These are phyloP conservation scores for Sutorius eximius DNA, from an alignment of 1,284 basidiomycete genomes.

Conservation along the genomic window DNA sequence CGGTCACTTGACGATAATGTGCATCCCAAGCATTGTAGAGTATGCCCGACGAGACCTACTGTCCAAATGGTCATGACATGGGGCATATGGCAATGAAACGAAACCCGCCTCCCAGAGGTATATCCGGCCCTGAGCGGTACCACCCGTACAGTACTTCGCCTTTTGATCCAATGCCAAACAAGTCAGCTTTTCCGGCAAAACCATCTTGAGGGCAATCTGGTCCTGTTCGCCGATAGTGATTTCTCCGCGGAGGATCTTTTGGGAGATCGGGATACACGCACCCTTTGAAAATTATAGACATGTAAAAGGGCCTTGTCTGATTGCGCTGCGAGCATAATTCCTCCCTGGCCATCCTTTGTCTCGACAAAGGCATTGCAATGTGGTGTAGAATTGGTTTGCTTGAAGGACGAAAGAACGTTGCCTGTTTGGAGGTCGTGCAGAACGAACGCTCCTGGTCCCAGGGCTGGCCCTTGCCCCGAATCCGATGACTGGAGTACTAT, in stretches of 20 bases:
- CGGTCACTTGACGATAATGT: conserved; percentile 88
- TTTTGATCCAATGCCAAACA: conserved; percentile 75
- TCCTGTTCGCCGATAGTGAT: conserved; percentile 53
- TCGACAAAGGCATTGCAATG: conserved; percentile 64
- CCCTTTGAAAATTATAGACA: conserved; percentile 84
- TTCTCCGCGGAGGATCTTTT: neutral
- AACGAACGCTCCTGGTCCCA: conserved; percentile 58
- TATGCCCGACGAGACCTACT: conserved; percentile 84
- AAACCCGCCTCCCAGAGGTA: conserved; percentile 86
- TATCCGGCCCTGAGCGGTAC: conserved; percentile 84
- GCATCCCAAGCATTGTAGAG: conserved; percentile 91
- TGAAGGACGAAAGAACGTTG: conserved; percentile 68
- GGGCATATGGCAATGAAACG: conserved; percentile 1
- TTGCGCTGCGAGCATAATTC: conserved; percentile 74
- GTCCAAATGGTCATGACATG: conserved; percentile 17
- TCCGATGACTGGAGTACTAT: conserved; percentile 50
- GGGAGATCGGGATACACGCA: conserved; percentile 25
- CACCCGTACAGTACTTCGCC: conserved; percentile 83
- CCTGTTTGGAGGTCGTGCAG: conserved; percentile 76
- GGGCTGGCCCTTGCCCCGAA: conserved; percentile 13
- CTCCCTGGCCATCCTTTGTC: conserved; percentile 66
- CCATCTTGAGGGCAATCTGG: conserved; percentile 82
- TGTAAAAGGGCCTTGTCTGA: conserved; percentile 79
- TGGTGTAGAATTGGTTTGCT: conserved; percentile 61
- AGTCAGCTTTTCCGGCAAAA: conserved; percentile 85